Conservation (phyloP, 2,329 filamentous ascomycete genomes). For the Beauveria sp. region DNA sequence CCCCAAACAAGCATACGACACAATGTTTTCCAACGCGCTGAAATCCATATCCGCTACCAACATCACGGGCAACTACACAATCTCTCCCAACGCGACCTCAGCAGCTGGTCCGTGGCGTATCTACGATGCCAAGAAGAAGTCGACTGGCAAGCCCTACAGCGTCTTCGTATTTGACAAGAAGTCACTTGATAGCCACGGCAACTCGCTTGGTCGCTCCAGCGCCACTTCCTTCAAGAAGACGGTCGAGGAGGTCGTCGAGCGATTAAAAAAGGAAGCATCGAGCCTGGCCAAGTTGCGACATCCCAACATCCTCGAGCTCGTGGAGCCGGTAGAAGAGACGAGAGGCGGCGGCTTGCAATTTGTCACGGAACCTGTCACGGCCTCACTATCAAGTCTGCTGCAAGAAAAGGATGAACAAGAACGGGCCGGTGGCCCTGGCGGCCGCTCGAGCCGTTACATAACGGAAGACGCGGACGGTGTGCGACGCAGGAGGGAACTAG, state of each 20-base stretch:
- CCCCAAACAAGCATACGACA: constrained; percentile 20
- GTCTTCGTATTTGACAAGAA: constrained; percentile 95
- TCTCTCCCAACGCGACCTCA: constrained; percentile 68
- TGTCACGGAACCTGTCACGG: constrained; percentile 84
- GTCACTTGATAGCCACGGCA: constrained; percentile 56
- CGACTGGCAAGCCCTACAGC: constrained; percentile 78
- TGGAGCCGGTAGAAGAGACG: constrained; percentile 93
- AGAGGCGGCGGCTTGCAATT: constrained; percentile 89
- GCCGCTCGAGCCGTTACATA: constrained; percentile 70
- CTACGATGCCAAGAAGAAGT: constrained; percentile 95
- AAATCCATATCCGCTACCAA: constrained; percentile 89
- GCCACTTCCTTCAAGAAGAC: constrained; percentile 67
- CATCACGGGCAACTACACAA: constrained; percentile 84
- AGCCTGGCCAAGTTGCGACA: constrained; percentile 82
- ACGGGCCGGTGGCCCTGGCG: constrained; percentile 56
- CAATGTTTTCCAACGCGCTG: constrained; percentile 87
- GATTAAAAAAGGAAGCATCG: constrained; percentile 84
- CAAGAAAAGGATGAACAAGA: constrained; percentile 88
- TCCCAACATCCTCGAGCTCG: constrained; percentile 83
- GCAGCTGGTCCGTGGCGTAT: constrained; percentile 93
- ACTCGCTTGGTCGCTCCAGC: constrained; percentile 30
- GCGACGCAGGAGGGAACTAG: constrained; percentile 68
- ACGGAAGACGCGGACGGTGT: constrained; percentile 71
- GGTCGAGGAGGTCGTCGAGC: constrained; percentile 83
- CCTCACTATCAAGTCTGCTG: constrained; percentile 74